phyloP scores from a whole-genome alignment of 2,329 filamentous ascomycete species.

The Sporothrix curviconia region DNA sequence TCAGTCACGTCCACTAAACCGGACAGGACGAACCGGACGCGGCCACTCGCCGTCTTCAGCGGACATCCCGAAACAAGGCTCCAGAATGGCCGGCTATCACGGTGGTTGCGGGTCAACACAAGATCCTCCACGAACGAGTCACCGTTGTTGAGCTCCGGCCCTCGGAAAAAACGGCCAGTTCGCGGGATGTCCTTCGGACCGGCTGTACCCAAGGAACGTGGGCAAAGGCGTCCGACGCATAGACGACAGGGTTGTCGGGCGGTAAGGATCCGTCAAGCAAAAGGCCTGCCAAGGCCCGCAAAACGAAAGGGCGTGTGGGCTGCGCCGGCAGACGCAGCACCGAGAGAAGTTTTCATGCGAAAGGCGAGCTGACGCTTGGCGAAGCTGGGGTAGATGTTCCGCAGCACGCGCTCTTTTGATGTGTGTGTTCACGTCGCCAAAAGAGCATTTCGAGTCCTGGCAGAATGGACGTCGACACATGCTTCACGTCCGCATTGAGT shows the following conservation, averaged over 20 bases:
- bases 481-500: constrained; percentile 41
- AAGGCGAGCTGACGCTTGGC: constrained; percentile 43
- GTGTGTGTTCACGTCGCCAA: constrained; percentile 33
- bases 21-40: constrained; percentile 46
- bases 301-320: constrained; percentile 26
- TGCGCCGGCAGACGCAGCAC: constrained; percentile 21
- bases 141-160: constrained; percentile 32
- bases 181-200: constrained; percentile 40
- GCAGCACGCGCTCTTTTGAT: constrained; percentile 36
- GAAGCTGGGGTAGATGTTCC: constrained; percentile 43
- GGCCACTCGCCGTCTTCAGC: constrained; percentile 41
- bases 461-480: constrained; percentile 37
- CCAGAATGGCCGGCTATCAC: constrained; percentile 46
- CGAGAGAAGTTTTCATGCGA: constrained; percentile 39
- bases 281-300: constrained; percentile 52
- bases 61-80: constrained; percentile 51
- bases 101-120: constrained; percentile 40
- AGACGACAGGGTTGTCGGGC: constrained; percentile 45
- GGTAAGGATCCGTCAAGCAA: constrained; percentile 47
- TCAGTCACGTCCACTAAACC: constrained; percentile 53
- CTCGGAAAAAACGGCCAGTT: constrained; percentile 45
- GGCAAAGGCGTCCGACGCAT: constrained; percentile 44
- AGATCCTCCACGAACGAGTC: constrained; percentile 33
- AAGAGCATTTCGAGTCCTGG: constrained; percentile 39
- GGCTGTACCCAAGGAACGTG: constrained; percentile 40